phyloP scores from a whole-genome alignment of 1,139 yeast species.

The Debaryomyces robertsiae region DNA sequence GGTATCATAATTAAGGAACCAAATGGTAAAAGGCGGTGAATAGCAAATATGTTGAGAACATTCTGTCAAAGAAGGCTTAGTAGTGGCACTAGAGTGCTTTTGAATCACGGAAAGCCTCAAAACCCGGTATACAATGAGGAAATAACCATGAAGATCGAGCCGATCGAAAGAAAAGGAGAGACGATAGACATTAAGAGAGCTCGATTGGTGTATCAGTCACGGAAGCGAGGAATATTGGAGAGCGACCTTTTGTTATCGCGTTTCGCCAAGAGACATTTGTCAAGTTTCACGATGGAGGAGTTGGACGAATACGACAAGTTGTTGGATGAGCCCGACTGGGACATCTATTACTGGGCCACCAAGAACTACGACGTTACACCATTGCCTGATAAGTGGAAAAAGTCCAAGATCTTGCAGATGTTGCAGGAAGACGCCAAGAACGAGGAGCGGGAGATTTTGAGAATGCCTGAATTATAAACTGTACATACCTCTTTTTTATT shows the following conservation, averaged over 20 bases:
- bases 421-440: slow-evolving; percentile 78
- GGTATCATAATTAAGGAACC: background rate
- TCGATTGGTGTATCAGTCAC: slow-evolving; percentile 82
- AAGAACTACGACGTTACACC: slow-evolving; percentile 78
- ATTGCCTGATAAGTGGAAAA: slow-evolving; percentile 81
- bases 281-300: slow-evolving; percentile 60
- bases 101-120: slow-evolving; percentile 48
- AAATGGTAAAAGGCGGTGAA: background rate
- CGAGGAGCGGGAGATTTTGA: slow-evolving; percentile 67
- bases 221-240: slow-evolving; percentile 95
- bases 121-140: slow-evolving; percentile 42
- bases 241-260: slow-evolving; percentile 83
- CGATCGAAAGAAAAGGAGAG: slow-evolving; percentile 76
- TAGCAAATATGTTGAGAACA: slow-evolving; percentile 6
- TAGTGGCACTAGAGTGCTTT: slow-evolving; percentile 18
- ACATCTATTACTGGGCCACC: slow-evolving; percentile 97
- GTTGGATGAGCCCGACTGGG: slow-evolving; percentile 97
- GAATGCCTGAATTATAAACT: slow-evolving; percentile 71
- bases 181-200: slow-evolving; percentile 78
- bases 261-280: slow-evolving; percentile 77
- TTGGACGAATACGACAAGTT: slow-evolving; percentile 83
- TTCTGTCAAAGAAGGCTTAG: slow-evolving; percentile 16
- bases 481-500: slow-evolving; percentile 1
- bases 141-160: slow-evolving; percentile 61
- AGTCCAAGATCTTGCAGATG: slow-evolving; percentile 61